Base-by-base conservation (phyloP, 208 protist species). In the Kentomonas sorsogonicus region DNA sequence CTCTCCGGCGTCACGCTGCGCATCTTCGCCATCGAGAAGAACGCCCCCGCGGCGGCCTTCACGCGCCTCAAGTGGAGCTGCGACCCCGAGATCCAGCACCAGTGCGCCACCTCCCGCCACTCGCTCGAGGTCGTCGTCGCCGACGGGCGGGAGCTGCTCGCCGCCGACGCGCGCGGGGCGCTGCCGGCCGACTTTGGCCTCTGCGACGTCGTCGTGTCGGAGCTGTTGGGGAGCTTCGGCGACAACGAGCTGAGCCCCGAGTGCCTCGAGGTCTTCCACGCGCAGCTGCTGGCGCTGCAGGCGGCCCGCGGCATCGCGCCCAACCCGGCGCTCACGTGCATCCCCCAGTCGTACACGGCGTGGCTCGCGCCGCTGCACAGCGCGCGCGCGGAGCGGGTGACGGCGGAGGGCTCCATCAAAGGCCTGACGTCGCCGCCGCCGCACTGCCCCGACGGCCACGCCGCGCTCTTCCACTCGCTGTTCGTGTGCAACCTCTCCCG, bases 211-310 rank as follows among this genome's bases (percentile, higher is more conserved):
- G 66, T 99, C 20, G 91, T 99, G 2, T 95, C 85, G 18, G 98
- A 99, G 82, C 83, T 99, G 52, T 85, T 99, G 2, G 98, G 98
- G 48, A 99, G 97, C 18, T 98, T 99, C 43, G 98, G 98, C 25
- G 98, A 99, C 77, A 99, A 99, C 66, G 98, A 99, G 73, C 86
- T 99, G 9, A 98, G 95, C 57, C 98, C 98, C 11, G 98, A 99
- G 88, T 99, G 98, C 68, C 68, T 99, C 11, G 97, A 99, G 65
- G 96, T 80, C 22, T 91, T 91, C 61, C 59, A 77, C 34, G 62
- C 50, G 16, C 63, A 85, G 63, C 73, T 94, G 85, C 75, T 18
- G 72, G 23, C 36, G 27, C 36, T 84, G 25, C 82, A 89, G 63
- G 26, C 20, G 30, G 23, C 36, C 7, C 38, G 53, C 13, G 78